These are phyloP conservation scores for Coemansia sp. DNA, from an alignment of 192 early-diverging fungal species.

Conservation along the genomic window DNA sequence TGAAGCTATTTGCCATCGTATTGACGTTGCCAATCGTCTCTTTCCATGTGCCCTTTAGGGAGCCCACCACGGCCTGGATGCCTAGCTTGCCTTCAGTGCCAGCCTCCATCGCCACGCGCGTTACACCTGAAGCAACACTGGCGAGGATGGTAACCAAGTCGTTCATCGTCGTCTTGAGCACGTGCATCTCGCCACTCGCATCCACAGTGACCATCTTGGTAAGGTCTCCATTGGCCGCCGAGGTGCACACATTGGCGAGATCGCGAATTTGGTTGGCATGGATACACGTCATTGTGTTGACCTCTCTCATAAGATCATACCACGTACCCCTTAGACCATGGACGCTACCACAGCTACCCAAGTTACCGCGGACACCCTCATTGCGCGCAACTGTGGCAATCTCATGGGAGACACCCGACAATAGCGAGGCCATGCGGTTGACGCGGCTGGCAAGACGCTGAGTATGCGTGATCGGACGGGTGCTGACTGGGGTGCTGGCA, in stretches of 20 bases:
- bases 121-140: slow-evolving; percentile 60
- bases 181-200: slow-evolving; percentile 65
- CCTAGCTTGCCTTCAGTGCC: slow-evolving; percentile 25
- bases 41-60: slow-evolving; percentile 70
- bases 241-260: slow-evolving; percentile 65
- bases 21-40: slow-evolving; percentile 70
- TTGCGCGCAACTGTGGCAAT: slow-evolving; percentile 71
- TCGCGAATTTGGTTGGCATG: slow-evolving; percentile 69
- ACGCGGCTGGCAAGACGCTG: slow-evolving; percentile 52
- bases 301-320: slow-evolving; percentile 68
- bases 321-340: slow-evolving; percentile 65
- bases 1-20: slow-evolving; percentile 69
- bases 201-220: slow-evolving; percentile 61
- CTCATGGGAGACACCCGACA: slow-evolving; percentile 55
- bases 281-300: slow-evolving; percentile 65
- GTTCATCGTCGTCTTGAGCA: slow-evolving; percentile 70
- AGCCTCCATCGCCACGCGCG: slow-evolving; percentile 62
- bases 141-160: slow-evolving; percentile 63
- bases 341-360: slow-evolving; percentile 69
- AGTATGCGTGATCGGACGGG: slow-evolving; percentile 39
- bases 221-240: slow-evolving; percentile 65
- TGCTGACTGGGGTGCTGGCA: slow-evolving; percentile 35
- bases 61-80: slow-evolving; percentile 16
- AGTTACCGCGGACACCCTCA: slow-evolving; percentile 68
- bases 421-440: slow-evolving; percentile 55